Evolutionary conservation across 139 green algal species (phyloP).

Genomic region (Chlamydomonas schloesseri): DNA sequence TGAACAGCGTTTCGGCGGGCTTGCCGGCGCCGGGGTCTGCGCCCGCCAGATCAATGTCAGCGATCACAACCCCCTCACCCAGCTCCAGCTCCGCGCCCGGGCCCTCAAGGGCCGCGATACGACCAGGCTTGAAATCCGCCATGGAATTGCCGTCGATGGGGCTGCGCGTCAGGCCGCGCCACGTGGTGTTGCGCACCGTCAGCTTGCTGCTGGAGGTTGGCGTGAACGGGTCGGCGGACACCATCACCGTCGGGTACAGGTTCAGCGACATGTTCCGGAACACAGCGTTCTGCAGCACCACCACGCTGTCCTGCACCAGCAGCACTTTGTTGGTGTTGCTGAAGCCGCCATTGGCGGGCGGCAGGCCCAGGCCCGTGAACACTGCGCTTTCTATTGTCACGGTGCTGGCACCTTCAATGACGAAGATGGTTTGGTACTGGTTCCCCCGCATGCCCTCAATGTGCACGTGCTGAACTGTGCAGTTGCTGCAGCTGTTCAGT

Average conservation of each 20-base stretch:
- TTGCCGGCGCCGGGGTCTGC: too few species aligned
- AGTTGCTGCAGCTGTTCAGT: neutral
- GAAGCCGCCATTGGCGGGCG: too few species aligned
- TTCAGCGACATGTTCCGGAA: neutral
- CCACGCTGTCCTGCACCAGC: neutral
- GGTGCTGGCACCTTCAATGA: neutral
- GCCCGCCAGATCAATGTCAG: too few species aligned
- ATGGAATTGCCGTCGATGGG: too few species aligned
- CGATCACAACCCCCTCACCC: neutral
- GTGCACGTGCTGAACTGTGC: neutral
- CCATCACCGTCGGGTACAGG: too few species aligned
- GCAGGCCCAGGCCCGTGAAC: too few species aligned
- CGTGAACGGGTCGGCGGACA: neutral
- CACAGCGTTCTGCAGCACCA: neutral
- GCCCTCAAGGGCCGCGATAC: too few species aligned
- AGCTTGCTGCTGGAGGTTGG: neutral
- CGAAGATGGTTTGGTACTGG: neutral
- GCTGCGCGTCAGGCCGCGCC: neutral
- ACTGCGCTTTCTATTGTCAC: neutral
- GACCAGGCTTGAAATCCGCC: too few species aligned
- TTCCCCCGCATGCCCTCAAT: neutral
- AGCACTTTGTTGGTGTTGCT: too few species aligned
- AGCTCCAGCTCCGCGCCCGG: neutral
- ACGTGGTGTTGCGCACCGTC: neutral
- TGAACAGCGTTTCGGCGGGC: too few species aligned